phyloP scores from a whole-genome alignment of 768 basidiomycete species.

The Pulveroboletus sp. region DNA sequence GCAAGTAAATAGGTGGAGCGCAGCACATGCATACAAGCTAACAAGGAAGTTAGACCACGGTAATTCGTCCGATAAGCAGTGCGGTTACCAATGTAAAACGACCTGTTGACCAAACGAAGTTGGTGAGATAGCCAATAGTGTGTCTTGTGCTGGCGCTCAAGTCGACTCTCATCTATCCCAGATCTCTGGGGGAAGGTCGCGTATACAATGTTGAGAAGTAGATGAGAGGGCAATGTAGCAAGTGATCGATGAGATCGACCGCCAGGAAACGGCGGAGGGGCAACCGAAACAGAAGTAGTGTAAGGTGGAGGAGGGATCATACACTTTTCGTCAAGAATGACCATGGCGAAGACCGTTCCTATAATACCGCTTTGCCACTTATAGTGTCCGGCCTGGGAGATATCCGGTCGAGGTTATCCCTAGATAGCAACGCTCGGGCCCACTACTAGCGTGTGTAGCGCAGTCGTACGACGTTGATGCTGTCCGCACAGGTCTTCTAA shows the following conservation, averaged over 20 bases:
- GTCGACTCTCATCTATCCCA: constrained; percentile 37
- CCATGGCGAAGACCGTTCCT: constrained; percentile 30
- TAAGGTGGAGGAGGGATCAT: constrained; percentile 39
- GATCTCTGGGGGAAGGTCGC: constrained; percentile 53
- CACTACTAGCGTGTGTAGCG: no score
- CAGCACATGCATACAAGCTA: constrained; percentile 80
- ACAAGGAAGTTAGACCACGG: not conserved
- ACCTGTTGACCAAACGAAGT: constrained; percentile 62
- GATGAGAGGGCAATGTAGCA: constrained; percentile 50
- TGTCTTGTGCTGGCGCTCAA: constrained; percentile 59
- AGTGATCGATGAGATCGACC: constrained; percentile 18
- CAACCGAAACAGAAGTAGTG: constrained; percentile 15
- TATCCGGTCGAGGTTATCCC: not conserved
- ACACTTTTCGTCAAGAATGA: constrained; percentile 45
- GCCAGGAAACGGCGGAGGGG: constrained; percentile 37
- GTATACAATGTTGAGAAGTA: constrained; percentile 70
- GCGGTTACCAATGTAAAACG: constrained; percentile 60
- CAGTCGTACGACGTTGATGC: no score
- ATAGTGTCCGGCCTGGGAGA: not conserved
- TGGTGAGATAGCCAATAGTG: constrained; percentile 67
- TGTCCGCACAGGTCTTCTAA: no score
- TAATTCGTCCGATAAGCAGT: not conserved
- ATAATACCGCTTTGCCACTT: constrained; percentile 1
- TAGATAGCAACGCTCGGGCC: not conserved
- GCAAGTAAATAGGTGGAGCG: constrained; percentile 70